phyloP scores from a whole-genome alignment of 805 yeast species.

The Metschnikowia bowlesiae region DNA sequence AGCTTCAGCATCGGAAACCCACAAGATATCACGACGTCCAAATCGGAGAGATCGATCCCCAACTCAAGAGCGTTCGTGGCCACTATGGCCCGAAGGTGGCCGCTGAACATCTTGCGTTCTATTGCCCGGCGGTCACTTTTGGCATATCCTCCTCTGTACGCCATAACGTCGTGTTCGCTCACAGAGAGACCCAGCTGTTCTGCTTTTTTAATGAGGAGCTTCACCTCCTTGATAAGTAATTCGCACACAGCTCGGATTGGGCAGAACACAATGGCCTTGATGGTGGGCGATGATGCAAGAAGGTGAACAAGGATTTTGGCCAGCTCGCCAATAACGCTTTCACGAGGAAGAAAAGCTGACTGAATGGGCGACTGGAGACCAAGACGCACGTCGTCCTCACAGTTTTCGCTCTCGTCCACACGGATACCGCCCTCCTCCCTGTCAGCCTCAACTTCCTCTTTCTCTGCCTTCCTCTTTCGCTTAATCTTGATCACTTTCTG shows the following conservation, averaged over 20 bases:
- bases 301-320: slow-evolving; percentile 69
- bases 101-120: slow-evolving; percentile 86
- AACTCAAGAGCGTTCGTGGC: slow-evolving; percentile 95
- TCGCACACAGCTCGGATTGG: slow-evolving; percentile 85
- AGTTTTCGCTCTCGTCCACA: not conserved
- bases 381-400: not conserved
- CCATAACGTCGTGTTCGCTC: slow-evolving; percentile 63
- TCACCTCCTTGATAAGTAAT: slow-evolving; percentile 75
- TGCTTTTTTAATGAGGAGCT: slow-evolving; percentile 38
- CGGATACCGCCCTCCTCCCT: not conserved
- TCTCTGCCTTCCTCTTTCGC: not conserved
- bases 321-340: slow-evolving; percentile 68
- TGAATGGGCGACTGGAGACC: slow-evolving; percentile 9
- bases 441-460: not conserved
- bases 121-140: slow-evolving; percentile 80
- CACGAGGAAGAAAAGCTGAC: slow-evolving; percentile 40
- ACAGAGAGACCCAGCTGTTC: slow-evolving; percentile 20
- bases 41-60: slow-evolving; percentile 90
- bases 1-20: slow-evolving; percentile 90
- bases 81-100: slow-evolving; percentile 77
- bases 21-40: slow-evolving; percentile 87
- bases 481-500: slow-evolving; percentile 5
- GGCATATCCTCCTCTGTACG: slow-evolving; percentile 94
- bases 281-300: slow-evolving; percentile 47
- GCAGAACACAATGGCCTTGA: slow-evolving; percentile 87